Base-by-base conservation (phyloP, 352 stramenopile species). In the Pythium biforme region DNA sequence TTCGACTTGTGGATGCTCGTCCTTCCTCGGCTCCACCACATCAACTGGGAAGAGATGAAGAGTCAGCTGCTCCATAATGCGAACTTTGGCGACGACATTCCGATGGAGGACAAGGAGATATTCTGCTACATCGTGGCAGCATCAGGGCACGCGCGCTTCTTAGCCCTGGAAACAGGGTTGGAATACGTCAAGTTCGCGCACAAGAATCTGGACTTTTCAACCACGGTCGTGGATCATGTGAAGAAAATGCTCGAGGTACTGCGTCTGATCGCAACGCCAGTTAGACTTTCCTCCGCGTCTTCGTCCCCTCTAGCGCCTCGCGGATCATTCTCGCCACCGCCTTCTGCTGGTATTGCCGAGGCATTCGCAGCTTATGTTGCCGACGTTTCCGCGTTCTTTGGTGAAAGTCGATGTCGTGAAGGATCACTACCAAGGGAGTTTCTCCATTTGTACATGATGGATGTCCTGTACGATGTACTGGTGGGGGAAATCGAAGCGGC, bases 1-100 rank as follows among this genome's bases (percentile, higher is more conserved):
- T 88, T 87, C 55, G 74, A 88, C 17, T 53, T 92, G 27, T 92
- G 83, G 83, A 52, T 69, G n/a, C 39, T 81, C n/a, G 67, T 83
- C 0, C 61, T 88, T 20, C 77, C 77, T 55, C 74, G 78, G 25
- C 66, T 90, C 33, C 60, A 83, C 22, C 45, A 72, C 60, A 80
- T 92, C 34, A 81, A 83, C 63, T 92, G 81, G 83, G 66, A 81
- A 34, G 69, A 77, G 4, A 61, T 88, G 26, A 69, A 72, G 48
- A 66, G 66, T 19, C 76, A 85, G 40, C 54, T 90, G 5, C 47
- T 74, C 45, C 58, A 78, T 33, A 84, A 88, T 59, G 57, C 74
- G 22, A 74, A 80, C 48, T 89, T 88, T 43, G 67, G 68, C 5
- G 53, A 71, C 29, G 76, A 75, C 26, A 60, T 77, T 14, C 66